Base-by-base conservation (phyloP, 306 rosid species). In the Cicer cuneatum region DNA sequence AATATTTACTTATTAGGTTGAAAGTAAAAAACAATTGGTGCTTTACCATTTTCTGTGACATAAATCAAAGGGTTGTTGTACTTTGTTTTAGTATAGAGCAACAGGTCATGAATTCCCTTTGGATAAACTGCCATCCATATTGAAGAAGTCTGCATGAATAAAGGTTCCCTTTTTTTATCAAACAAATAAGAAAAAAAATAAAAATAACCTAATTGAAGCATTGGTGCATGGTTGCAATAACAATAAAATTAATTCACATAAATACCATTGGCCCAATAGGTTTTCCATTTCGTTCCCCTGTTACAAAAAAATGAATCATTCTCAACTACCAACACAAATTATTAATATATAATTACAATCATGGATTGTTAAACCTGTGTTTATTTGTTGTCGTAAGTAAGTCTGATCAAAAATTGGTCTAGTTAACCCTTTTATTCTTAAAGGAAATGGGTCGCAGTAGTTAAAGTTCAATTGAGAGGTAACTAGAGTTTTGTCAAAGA, bases 61-160 rank as follows among this genome's bases (percentile, higher is more conserved):
- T 66, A 76, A 24, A 76, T 76, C 39, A 76, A 66, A 66, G 74
- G 80, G 21, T 76, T 54, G 59, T 76, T 76, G 21, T 76, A 64
- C 52, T 74, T 74, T 2, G 52, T 18, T 63, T 74, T 74, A 8
- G 2, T 64, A 66, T 89, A 83, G 8, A 76, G 43, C 76, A 87
- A 43, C 3, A 80, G 10, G 0, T 84, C 84, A 1, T 1, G 67
- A 54, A 87, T 42, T 56, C 92, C 90, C 77, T 45, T 70, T 1
- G 91, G 91, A 76, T 84, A 89, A 40, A 81, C 66, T 8, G 39
- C 56, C 13, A 83, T 53, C 90, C 85, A 82, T 15, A 41, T 5
- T 45, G 96, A 78, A 74, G 85, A 82, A 63, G 77, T 82, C 86
- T 86, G 84, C 74, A 51, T 15, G 13, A 7, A 53, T 9, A 33